Percentiles rank a stretch among this genome's conserved stretches.
Conservation (phyloP, 2,329 filamentous ascomycete species). For the Hypoxylon rubiginosum region DNA sequence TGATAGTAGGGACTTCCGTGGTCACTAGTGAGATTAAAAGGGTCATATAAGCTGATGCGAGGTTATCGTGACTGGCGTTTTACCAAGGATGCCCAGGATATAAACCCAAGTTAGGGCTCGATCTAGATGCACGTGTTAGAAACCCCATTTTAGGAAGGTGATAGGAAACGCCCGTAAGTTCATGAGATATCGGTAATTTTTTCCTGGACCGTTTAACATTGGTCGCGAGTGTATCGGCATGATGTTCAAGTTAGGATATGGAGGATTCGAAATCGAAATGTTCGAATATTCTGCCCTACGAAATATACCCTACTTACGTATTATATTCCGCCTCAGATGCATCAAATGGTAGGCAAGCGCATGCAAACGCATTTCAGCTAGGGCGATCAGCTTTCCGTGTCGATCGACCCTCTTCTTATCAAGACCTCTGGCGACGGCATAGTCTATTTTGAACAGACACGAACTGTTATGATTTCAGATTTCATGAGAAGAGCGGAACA, state of each 20-base stretch:
- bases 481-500: background rate
- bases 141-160: constrained; percentile 34
- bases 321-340: constrained; percentile 5
- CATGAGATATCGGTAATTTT: constrained; percentile 1
- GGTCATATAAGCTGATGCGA: background rate
- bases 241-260: background rate
- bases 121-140: constrained; percentile 26
- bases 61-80: background rate
- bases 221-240: background rate
- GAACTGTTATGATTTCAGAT: background rate
- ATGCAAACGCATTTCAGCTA: constrained; percentile 32
- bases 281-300: background rate
- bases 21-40: background rate
- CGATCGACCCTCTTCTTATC: constrained; percentile 7
- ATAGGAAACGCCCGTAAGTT: constrained; percentile 11
- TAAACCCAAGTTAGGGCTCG: background rate
- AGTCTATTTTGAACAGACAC: background rate
- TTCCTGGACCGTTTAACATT: background rate
- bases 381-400: constrained; percentile 17
- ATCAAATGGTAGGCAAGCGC: constrained; percentile 7
- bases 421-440: background rate
- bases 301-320: background rate
- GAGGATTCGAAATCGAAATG: background rate
- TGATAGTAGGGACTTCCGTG: background rate
- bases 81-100: background rate